These are phyloP conservation scores for Capsella rubella DNA, from an alignment of 441 rosid species.

Conservation along the genomic window DNA sequence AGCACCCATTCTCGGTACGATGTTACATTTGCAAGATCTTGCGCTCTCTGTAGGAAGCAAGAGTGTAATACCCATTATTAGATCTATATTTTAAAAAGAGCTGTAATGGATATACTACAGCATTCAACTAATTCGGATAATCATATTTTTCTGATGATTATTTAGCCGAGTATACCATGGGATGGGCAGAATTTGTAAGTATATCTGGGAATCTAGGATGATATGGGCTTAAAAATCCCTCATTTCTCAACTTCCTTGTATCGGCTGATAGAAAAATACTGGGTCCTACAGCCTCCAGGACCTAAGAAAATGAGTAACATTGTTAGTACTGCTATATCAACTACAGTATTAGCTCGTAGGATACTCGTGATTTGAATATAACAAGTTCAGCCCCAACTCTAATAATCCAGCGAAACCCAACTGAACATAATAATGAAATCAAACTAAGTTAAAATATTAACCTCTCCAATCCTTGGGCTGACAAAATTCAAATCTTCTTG, in stretches of 20 bases:
- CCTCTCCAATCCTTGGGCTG: conserved; percentile 99
- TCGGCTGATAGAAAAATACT: conserved; percentile 96
- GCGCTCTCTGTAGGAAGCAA: conserved; percentile 82
- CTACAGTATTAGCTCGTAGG: conserved; percentile 9
- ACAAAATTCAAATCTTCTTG: conserved; percentile 99
- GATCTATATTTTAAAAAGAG: conserved; percentile 1
- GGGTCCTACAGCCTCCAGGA: conserved; percentile 99
- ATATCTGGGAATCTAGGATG: conserved; percentile 99
- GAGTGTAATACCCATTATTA: conserved; percentile 34
- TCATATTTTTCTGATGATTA: conserved; percentile 13
- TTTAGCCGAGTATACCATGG: conserved; percentile 69
- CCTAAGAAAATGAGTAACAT: conserved; percentile 57
- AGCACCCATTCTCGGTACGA: conserved; percentile 99
- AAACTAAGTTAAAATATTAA: conserved; percentile 46
- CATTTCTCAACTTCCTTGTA: conserved; percentile 97
- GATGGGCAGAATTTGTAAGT: conserved; percentile 98
- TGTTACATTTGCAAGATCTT: conserved; percentile 99
- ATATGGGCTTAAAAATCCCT: conserved; percentile 98
- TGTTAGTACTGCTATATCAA: conserved; percentile 23
- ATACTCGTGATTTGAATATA: conserved; percentile 15
- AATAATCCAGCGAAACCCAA: conserved; percentile 5
- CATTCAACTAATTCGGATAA: conserved; percentile 19
- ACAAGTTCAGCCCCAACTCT: conserved; percentile 32
- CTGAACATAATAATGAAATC: conserved; percentile 7
- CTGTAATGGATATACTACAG: conserved; percentile 7